A percentile compares a stretch with the other conserved stretches of the same genome.
Conservation (phyloP, 208 protist genomes). For the Acanthamoeba rhysodes region DNA sequence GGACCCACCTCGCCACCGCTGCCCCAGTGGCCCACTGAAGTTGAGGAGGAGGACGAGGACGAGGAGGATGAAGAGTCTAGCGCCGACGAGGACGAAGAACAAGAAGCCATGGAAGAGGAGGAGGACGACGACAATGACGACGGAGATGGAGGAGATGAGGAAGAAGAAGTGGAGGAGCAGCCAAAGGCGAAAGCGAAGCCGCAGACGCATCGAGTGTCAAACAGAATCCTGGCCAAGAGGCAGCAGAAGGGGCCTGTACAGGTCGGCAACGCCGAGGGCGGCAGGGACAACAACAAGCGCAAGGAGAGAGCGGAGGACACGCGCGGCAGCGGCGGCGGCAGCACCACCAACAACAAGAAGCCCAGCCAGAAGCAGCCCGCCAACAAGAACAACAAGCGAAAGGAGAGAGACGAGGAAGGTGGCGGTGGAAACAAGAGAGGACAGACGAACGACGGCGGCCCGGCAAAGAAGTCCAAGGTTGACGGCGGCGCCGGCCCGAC, state of each 20-base stretch:
- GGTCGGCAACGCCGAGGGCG: no score
- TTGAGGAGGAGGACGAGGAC: no score
- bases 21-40: background rate
- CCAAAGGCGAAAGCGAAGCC: background rate
- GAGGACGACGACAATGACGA: background rate
- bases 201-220: background rate
- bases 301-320: background rate
- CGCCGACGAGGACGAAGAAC: background rate
- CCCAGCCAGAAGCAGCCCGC: background rate
- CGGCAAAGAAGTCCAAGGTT: background rate
- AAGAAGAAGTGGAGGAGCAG: background rate
- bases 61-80: no score
- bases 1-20: background rate
- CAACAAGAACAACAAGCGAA: background rate
- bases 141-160: background rate
- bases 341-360: background rate
- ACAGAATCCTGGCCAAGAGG: background rate
- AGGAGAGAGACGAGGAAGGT: background rate
- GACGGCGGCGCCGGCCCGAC: background rate
- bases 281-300: background rate
- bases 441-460: background rate
- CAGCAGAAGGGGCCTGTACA: background rate
- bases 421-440: no score
- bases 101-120: background rate
- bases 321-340: background rate